Evolutionary conservation across 495 filamentous ascomycete species (phyloP), one percentile per base, ranked within the genome.

Genomic region (Xylaria palmicola): DNA sequence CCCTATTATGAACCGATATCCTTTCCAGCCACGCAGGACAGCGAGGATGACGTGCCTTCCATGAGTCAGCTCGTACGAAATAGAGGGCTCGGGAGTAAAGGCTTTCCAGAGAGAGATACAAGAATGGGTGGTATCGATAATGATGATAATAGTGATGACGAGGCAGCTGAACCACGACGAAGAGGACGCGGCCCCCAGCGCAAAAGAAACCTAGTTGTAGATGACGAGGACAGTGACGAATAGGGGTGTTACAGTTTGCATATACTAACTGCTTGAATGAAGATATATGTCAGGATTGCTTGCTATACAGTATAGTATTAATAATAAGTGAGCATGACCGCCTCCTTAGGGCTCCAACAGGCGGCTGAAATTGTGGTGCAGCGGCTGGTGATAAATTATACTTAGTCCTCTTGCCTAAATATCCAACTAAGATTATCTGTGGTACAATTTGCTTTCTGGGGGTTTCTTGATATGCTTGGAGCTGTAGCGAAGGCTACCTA

Each of bases 11-110:
- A 73, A 36, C 76, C 74, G 3, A 67, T 68, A 5, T 52, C 55
- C 22, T 74, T 76, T 26, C 29, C 49, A 1, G 22, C 59, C 5
- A 76, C 73, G 7, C 72, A 78, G 44, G 74, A 72, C 19, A 66
- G 57, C 32, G 61, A 66, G 51, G 74, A 72, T 15, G 73, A 68
- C 0, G 65, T 78, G 51, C 74, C 75, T 19, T 74, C 76, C 36
- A 61, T 80, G 55, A 69, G 58, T 34, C 66, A 70, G 27, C 40
- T 80, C 17, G 56, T 72, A 8, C 58, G 48, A 20, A 62, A 53
- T 17, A 69, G 41, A 20, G 44, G 24, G 44, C 39, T 39, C n/a
- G 29, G 19, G 12, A 49, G 45, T 43, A 57, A 30, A n/a, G 39
- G 43, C 19, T 12, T 48, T 19, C 15, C 20, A 24, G n/a, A n/a